A percentile compares a stretch with the other conserved stretches of the same genome.
These are phyloP conservation scores for Polyporus tsugae DNA, from an alignment of 1,284 basidiomycete species.

Conservation along the genomic window DNA sequence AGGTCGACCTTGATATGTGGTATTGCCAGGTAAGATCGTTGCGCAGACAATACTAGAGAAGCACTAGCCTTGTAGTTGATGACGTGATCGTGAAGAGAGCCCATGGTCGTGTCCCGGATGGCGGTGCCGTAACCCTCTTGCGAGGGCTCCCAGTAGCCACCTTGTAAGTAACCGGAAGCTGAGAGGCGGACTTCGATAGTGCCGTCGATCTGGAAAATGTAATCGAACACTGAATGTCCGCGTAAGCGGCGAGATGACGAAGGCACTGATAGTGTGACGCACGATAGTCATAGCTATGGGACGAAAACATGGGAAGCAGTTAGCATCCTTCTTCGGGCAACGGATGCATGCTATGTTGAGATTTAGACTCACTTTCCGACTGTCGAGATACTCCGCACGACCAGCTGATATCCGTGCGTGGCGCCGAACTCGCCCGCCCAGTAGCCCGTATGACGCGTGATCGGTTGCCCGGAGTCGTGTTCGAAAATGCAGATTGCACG, in stretches of 20 bases:
- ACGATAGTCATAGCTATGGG: conserved; percentile 64
- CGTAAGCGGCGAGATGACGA: background rate
- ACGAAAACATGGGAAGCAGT: conserved; percentile 7
- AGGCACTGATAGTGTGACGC: conserved; percentile 34
- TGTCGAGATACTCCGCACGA: conserved; percentile 63
- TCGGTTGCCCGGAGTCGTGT: conserved; percentile 62
- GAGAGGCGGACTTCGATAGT: conserved; percentile 71
- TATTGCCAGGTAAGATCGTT: background rate
- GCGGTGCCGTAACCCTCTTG: conserved; percentile 63
- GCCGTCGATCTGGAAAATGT: conserved; percentile 72
- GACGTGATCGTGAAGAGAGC: conserved; percentile 75
- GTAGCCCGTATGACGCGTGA: conserved; percentile 66
- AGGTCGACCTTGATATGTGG: conserved; percentile 53
- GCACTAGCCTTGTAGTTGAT: conserved; percentile 63
- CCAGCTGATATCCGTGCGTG: conserved; percentile 65
- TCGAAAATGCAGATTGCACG: conserved; percentile 74
- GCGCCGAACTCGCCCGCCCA: conserved; percentile 61
- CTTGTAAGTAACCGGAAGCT: conserved; percentile 75
- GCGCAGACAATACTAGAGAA: no score
- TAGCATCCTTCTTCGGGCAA: background rate
- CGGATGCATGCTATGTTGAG: background rate
- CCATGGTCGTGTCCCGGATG: conserved; percentile 67
- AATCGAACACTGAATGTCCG: conserved; percentile 59
- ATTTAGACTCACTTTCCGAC: conserved; percentile 60
- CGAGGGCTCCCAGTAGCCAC: conserved; percentile 59